phyloP scores from a whole-genome alignment of 169 alveolate species.

The Neospora caninum region DNA sequence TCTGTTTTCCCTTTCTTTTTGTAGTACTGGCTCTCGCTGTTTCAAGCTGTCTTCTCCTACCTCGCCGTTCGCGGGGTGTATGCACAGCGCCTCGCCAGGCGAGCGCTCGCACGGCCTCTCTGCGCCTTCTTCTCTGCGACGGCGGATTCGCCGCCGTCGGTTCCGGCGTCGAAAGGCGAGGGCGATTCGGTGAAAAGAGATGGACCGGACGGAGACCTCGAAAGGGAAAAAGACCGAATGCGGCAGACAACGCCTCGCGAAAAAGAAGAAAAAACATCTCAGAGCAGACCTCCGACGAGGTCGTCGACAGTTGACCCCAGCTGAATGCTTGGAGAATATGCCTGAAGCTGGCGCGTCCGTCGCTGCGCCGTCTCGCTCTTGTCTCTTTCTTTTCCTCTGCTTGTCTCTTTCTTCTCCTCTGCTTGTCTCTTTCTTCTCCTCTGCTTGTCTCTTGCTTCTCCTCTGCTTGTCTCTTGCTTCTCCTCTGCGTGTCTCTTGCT shows the following conservation, averaged over 20 bases:
- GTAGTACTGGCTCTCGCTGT: conserved; percentile 18
- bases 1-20: not conserved
- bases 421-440: no score
- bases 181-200: not conserved
- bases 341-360: no score
- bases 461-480: no score
- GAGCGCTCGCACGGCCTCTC: not conserved
- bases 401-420: no score
- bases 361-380: no score
- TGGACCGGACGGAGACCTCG: not conserved
- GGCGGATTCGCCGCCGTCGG: not conserved
- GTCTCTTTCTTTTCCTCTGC: no score
- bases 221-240: not conserved
- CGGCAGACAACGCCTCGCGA: not conserved
- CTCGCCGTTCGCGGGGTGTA: not conserved
- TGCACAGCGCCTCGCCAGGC: not conserved
- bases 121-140: not conserved
- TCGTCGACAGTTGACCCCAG: not conserved
- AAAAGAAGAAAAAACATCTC: not conserved
- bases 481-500: no score
- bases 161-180: not conserved
- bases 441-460: no score
- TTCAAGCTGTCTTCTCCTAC: not conserved
- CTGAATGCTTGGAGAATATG: not conserved
- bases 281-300: not conserved